A percentile compares a stretch with the other conserved stretches of the same genome.
phyloP scores from a whole-genome alignment of 108 stramenopile species.

The Bacterosira constricta region DNA sequence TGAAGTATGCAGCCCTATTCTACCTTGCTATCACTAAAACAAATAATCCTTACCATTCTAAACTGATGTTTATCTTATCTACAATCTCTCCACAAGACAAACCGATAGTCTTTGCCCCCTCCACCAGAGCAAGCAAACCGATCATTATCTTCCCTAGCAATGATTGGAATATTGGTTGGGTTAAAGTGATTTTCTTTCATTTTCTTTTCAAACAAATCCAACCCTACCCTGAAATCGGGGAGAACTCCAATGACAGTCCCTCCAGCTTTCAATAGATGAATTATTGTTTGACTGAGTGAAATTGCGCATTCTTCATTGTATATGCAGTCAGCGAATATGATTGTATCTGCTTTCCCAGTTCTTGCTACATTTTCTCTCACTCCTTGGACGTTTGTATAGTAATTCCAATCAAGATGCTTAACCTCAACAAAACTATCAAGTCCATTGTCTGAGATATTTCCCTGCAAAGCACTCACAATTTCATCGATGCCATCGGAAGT shows the following conservation, averaged over 20 bases:
- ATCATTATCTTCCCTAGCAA: too few species aligned
- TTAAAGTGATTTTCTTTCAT: conserved; percentile 6
- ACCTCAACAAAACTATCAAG: neutral
- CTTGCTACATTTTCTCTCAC: neutral
- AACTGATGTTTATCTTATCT: too few species aligned
- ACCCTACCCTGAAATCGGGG: conserved; percentile 17
- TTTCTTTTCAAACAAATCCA: conserved; percentile 5
- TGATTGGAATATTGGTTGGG: too few species aligned
- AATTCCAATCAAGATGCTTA: too few species aligned
- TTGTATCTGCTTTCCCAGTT: neutral
- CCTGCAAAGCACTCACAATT: conserved; percentile 1
- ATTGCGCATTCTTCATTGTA: conserved; percentile 17
- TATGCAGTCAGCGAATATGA: conserved; percentile 10
- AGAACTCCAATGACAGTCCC: conserved; percentile 7
- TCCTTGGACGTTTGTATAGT: too few species aligned
- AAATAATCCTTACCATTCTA: too few species aligned
- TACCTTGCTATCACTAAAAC: too few species aligned
- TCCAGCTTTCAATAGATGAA: neutral
- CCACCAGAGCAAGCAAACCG: too few species aligned
- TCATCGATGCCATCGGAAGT: conserved; percentile 16
- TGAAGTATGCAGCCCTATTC: too few species aligned
- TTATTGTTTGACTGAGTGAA: conserved; percentile 7
- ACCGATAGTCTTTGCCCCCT: too few species aligned
- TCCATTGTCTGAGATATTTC: conserved; percentile 6
- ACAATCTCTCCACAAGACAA: too few species aligned